Conservation (phyloP, 306 rosid genomes). For the Cucumis sativus region Cucumber_9930_V3 NC_026659.2:21360501-21361000, state of each 20-base stretch:
- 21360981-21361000: no score
- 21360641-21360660: neutral
- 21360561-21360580: neutral
- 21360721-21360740: constrained; percentile 25
- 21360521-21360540: neutral
- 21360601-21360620: neutral
- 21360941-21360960: no score
- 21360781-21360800: constrained; percentile 23
- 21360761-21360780: constrained; percentile 42
- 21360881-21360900: no score
- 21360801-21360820: constrained; percentile 19
- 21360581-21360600: neutral
- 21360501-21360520: neutral
- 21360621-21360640: neutral
- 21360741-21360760: constrained; percentile 43
- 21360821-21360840: constrained; percentile 38
- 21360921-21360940: no score
- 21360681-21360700: neutral
- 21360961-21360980: no score
- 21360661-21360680: neutral
- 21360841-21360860: constrained; percentile 40
- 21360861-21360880: no score
- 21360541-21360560: neutral
- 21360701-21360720: constrained; percentile 50
- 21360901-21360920: no score